Evolutionary conservation across 441 rosid species (phyloP).

Genomic region (Rhodomyrtus psidioides): DNA sequence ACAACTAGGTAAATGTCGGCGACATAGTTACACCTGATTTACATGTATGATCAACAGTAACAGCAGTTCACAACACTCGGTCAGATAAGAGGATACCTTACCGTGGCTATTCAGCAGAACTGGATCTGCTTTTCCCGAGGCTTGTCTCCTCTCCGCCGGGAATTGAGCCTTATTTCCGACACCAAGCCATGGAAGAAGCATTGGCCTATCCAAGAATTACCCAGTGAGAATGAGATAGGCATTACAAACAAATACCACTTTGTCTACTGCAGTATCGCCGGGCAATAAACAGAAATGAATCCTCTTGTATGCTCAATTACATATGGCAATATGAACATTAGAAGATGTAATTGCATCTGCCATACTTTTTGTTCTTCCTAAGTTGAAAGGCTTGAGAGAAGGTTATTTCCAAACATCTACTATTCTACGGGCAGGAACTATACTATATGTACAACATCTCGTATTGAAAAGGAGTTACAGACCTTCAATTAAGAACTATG

Average conservation of each 20-base stretch:
- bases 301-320: not conserved
- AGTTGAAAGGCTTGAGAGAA: not conserved
- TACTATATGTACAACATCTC: not conserved
- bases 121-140: not conserved
- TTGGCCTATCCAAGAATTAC: not conserved
- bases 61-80: not conserved
- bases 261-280: not conserved
- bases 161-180: not conserved
- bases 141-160: not conserved
- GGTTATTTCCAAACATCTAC: not conserved
- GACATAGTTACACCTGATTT: not conserved
- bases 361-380: not conserved
- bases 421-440: not conserved
- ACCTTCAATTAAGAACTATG: slow-evolving; percentile 67
- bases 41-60: not conserved
- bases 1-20: not conserved
- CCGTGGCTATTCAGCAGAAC: not conserved
- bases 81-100: not conserved
- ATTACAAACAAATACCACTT: not conserved
- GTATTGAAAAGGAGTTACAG: not conserved
- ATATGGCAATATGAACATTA: not conserved
- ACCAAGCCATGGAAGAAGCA: not conserved
- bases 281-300: not conserved
- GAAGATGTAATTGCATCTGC: not conserved
- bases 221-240: not conserved